Evolutionary conservation across 331 rosid genomes (phyloP).

Genomic region (Saraca asoca): DNA sequence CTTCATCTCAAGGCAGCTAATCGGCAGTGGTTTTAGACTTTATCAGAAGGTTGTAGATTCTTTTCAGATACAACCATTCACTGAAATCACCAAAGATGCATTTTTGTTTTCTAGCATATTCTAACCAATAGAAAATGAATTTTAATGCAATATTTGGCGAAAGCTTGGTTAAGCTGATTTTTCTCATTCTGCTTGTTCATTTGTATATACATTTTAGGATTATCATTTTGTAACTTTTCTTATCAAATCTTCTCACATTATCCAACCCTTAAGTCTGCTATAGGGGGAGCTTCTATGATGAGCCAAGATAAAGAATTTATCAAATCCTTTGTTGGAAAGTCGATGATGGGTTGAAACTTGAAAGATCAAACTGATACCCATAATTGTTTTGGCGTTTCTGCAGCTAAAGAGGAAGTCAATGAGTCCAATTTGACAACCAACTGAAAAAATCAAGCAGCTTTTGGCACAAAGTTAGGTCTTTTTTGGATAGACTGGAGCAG

Average conservation of each 20-base stretch:
- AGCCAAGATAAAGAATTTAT: slow-evolving; percentile 55
- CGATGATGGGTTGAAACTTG: too few relatives aligned
- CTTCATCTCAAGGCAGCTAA: slow-evolving; percentile 90
- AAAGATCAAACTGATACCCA: too few relatives aligned
- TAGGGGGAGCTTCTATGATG: slow-evolving; percentile 73
- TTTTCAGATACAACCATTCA: slow-evolving; percentile 30
- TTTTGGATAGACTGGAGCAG: too few relatives aligned
- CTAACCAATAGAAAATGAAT: slow-evolving; percentile 10
- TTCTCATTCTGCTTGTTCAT: slow-evolving; percentile 13
- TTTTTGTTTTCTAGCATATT: slow-evolving; percentile 7
- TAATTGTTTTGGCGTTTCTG: too few relatives aligned
- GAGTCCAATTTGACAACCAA: too few relatives aligned
- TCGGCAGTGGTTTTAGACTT: slow-evolving; percentile 86
- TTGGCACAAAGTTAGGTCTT: too few relatives aligned
- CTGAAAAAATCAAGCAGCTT: too few relatives aligned
- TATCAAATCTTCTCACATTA: slow-evolving; percentile 12
- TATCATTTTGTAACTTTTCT: slow-evolving; percentile 17
- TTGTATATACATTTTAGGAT: slow-evolving; percentile 11
- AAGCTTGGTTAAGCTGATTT: slow-evolving; percentile 6
- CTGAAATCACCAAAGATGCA: not conserved
- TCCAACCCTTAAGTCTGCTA: slow-evolving; percentile 17
- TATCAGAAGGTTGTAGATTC: slow-evolving; percentile 72
- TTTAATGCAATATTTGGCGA: slow-evolving; percentile 7
- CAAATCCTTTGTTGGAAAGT: too few relatives aligned
- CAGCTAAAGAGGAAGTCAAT: too few relatives aligned